Evolutionary conservation across 2,329 filamentous ascomycete species (phyloP).

Genomic region (Aspergillus arachidicola): DNA sequence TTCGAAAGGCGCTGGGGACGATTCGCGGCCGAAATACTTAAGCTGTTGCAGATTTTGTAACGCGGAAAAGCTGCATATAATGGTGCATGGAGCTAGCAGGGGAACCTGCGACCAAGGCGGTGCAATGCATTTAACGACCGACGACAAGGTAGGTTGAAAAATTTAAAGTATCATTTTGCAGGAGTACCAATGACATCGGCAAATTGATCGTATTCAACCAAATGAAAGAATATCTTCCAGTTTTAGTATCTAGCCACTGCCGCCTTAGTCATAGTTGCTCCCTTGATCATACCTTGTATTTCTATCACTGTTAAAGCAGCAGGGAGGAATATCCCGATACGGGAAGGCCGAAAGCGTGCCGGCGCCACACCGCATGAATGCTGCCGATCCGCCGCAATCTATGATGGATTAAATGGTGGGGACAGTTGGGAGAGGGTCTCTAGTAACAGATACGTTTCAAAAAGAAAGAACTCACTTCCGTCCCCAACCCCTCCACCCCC

Average conservation of each 20-base stretch:
- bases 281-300: background rate
- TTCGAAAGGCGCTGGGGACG: background rate
- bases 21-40: background rate
- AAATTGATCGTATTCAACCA: background rate
- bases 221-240: background rate
- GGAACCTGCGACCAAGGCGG: background rate
- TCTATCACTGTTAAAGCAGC: background rate
- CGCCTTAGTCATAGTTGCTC: background rate
- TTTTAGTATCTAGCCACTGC: background rate
- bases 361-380: slow-evolving; percentile 4
- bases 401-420: slow-evolving; percentile 20
- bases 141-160: background rate
- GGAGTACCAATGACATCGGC: background rate
- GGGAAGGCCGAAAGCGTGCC: background rate
- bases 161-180: background rate
- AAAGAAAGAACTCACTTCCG: slow-evolving; percentile 17
- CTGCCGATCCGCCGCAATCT: slow-evolving; percentile 7
- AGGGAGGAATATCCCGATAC: background rate
- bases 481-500: slow-evolving; percentile 1
- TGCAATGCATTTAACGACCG: background rate
- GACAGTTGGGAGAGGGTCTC: slow-evolving; percentile 14
- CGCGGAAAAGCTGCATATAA: background rate
- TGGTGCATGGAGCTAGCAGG: slow-evolving; percentile 1
- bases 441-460: slow-evolving; percentile 27
- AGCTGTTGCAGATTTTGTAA: background rate